Evolutionary conservation across 179 eudicot genomes (phyloP).

Genomic region (Drosera spatulata): DNA sequence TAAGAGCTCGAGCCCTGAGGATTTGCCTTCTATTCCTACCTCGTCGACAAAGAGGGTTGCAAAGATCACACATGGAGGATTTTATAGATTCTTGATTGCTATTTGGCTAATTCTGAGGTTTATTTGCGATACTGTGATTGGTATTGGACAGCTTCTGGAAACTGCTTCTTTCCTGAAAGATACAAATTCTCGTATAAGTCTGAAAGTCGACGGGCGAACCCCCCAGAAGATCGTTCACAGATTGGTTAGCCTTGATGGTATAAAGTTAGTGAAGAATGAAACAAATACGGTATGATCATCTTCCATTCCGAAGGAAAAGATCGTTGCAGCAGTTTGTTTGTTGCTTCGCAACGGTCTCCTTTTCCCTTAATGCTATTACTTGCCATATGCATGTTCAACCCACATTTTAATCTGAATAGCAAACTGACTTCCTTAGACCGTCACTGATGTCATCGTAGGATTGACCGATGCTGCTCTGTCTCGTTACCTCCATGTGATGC

Average conservation of each 20-base stretch:
- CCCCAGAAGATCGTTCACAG: conserved; percentile 25
- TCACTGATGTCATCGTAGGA: too few relatives aligned
- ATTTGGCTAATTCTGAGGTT: conserved; percentile 15
- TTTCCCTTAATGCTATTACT: neutral
- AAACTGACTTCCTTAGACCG: too few relatives aligned
- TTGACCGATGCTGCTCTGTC: too few relatives aligned
- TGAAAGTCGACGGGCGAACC: conserved; percentile 13
- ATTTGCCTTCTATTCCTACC: too few relatives aligned
- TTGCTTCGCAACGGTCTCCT: neutral
- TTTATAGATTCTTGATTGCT: neutral
- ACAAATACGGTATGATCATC: conserved; percentile 35
- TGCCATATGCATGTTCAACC: too few relatives aligned
- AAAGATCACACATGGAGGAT: too few relatives aligned
- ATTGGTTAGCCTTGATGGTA: conserved; percentile 26
- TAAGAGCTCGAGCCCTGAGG: conserved; percentile 9
- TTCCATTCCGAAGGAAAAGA: neutral
- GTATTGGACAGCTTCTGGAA: conserved; percentile 22
- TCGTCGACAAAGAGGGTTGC: too few relatives aligned
- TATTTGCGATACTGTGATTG: conserved; percentile 35
- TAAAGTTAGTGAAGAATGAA: conserved; percentile 49
- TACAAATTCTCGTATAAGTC: conserved; percentile 30
- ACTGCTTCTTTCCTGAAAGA: conserved; percentile 43
- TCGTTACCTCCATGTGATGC: too few relatives aligned
- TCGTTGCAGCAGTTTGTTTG: too few relatives aligned
- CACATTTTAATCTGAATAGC: too few relatives aligned